Percentiles rank a stretch among this genome's conserved stretches.
These are phyloP conservation scores for Leucoagaricus sp. DNA, from an alignment of 1,284 basidiomycete genomes.

Conservation along the genomic window DNA sequence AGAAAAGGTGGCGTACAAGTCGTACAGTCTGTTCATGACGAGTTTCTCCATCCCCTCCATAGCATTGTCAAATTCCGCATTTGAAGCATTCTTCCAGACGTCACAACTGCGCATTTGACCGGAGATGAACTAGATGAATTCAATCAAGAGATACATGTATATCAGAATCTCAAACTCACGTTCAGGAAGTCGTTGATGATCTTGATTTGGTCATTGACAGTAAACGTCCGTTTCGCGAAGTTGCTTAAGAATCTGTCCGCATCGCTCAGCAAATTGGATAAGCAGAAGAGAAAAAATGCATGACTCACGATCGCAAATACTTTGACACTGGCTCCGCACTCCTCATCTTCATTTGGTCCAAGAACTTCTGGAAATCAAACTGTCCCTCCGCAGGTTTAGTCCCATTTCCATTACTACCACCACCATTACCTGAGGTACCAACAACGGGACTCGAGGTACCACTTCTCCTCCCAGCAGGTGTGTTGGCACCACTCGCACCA, in stretches of 20 bases:
- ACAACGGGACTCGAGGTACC: constrained; percentile 28
- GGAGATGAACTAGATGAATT: constrained; percentile 73
- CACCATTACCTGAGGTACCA: background rate
- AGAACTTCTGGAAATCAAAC: constrained; percentile 87
- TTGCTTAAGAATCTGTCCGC: constrained; percentile 80
- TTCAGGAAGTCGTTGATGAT: constrained; percentile 90
- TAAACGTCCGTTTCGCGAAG: constrained; percentile 87
- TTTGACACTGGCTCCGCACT: constrained; percentile 88
- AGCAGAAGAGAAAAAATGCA: background rate
- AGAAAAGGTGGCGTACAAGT: constrained; percentile 62
- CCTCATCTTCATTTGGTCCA: constrained; percentile 88
- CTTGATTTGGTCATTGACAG: constrained; percentile 89
- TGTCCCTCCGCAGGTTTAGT: constrained; percentile 36
- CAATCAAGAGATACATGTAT: constrained; percentile 11
- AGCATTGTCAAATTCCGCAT: constrained; percentile 93
- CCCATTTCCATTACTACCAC: constrained; percentile 1
- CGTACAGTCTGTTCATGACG: constrained; percentile 97
- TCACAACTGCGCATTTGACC: constrained; percentile 86
- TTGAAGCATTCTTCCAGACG: constrained; percentile 75
- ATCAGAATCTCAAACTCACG: constrained; percentile 48
- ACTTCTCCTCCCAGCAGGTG: constrained; percentile 24
- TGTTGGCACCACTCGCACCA: constrained; percentile 23
- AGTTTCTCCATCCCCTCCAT: constrained; percentile 99
- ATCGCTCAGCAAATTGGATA: background rate
- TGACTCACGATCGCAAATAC: constrained; percentile 83